These are phyloP conservation scores for Kazachstania kunashirensis DNA, from an alignment of 805 yeast genomes.

Conservation along the genomic window DNA sequence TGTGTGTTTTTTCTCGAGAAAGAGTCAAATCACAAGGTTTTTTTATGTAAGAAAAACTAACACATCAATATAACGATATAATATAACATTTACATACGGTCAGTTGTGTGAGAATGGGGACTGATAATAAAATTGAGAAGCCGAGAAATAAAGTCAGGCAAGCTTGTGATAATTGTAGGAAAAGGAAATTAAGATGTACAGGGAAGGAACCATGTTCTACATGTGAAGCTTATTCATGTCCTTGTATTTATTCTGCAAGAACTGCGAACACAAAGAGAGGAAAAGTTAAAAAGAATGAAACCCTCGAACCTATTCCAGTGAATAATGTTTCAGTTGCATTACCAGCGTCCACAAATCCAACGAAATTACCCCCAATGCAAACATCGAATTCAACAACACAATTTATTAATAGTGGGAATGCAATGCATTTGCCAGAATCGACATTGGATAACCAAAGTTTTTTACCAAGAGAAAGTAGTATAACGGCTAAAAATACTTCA, in stretches of 20 bases:
- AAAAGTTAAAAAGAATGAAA: background rate
- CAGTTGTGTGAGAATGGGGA: background rate
- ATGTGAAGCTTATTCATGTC: constrained; percentile 26
- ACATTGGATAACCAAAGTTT: background rate
- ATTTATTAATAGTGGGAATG: background rate
- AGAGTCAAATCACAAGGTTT: no score
- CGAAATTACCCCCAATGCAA: background rate
- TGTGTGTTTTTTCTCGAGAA: no score
- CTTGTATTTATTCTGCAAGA: constrained; percentile 15
- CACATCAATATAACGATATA: no score
- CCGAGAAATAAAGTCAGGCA: constrained; percentile 9
- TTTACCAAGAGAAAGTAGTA: background rate
- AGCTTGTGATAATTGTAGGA: constrained; percentile 28
- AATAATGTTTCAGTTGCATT: background rate
- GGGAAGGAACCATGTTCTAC: constrained; percentile 27
- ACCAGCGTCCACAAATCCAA: no score
- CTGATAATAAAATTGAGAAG: constrained; percentile 1
- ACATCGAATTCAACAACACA: background rate
- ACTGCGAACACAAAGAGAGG: background rate
- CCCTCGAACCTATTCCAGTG: no score
- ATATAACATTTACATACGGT: no score
- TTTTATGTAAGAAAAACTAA: no score
- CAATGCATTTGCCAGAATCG: constrained; percentile 1
- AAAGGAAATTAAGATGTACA: constrained; percentile 29
- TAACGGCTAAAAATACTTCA: background rate